A percentile compares a stretch with the other conserved stretches of the same genome.
Conservation (phyloP, 1,284 basidiomycete genomes). For the Agroathelia rolfsii region DNA sequence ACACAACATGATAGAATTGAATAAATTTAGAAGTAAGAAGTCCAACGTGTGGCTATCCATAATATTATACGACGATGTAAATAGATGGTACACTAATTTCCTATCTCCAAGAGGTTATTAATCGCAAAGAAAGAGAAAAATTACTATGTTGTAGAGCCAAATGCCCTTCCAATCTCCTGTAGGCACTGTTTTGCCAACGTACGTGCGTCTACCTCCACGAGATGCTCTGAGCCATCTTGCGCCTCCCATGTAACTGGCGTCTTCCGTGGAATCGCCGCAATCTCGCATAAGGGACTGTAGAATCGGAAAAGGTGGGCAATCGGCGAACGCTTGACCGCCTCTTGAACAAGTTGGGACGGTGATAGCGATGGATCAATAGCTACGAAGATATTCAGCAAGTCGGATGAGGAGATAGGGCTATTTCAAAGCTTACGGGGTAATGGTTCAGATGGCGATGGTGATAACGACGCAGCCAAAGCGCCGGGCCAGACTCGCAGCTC, state of each 20-base stretch:
- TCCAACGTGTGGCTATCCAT: no score
- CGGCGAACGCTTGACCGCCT: constrained; percentile 60
- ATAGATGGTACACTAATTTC: no score
- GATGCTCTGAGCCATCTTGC: constrained; percentile 21
- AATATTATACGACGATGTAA: no score
- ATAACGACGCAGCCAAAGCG: constrained; percentile 65
- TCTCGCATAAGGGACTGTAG: constrained; percentile 69
- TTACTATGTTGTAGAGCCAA: no score
- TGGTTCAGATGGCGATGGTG: constrained; percentile 47
- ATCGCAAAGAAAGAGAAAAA: no score
- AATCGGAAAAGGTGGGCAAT: constrained; percentile 81
- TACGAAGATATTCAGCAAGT: constrained; percentile 13
- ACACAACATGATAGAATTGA: no score
- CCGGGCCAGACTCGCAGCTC: constrained; percentile 63
- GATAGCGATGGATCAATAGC: constrained; percentile 34
- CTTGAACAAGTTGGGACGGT: constrained; percentile 46
- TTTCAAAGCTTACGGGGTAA: constrained; percentile 38
- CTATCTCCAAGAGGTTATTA: no score
- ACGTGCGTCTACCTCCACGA: constrained; percentile 54
- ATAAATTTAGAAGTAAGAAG: no score
- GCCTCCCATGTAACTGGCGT: constrained; percentile 57
- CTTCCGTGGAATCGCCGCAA: constrained; percentile 58
- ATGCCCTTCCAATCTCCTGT: constrained; percentile 64
- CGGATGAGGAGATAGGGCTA: constrained; percentile 5
- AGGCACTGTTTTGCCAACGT: constrained; percentile 61